Conservation (phyloP, 257 asterid genomes). For the Capsicum rhomboideum region DNA sequence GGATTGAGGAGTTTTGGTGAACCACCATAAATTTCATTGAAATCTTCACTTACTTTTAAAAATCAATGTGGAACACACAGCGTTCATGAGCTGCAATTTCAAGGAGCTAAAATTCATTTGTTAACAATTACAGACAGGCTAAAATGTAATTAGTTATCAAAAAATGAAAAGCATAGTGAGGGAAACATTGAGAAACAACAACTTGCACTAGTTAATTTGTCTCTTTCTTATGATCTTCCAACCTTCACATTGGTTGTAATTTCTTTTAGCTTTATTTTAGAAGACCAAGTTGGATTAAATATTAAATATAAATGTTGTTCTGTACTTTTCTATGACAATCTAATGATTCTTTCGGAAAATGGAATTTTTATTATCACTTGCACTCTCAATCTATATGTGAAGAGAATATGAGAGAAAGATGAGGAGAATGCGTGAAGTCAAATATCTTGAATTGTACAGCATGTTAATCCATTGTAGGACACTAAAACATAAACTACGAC, state of each 20-base stretch:
- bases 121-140: neutral
- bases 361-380: neutral
- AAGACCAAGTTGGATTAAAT: neutral
- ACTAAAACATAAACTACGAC: neutral
- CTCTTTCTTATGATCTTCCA: neutral
- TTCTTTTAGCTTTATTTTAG: neutral
- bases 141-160: neutral
- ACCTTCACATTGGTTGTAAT: neutral
- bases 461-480: neutral
- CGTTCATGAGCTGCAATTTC: neutral
- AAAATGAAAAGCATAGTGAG: neutral
- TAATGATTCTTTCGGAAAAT: neutral
- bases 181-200: neutral
- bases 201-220: neutral
- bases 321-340: neutral
- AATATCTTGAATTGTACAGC: neutral
- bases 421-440: neutral
- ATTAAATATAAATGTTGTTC: neutral
- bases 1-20: neutral
- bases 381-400: neutral
- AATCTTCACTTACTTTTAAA: neutral
- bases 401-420: neutral
- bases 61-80: neutral
- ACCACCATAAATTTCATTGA: neutral
- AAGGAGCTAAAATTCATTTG: neutral